Percentiles rank a stretch among this genome's conserved stretches.
phyloP scores from a whole-genome alignment of 805 yeast species.

The Candida ovalis region DNA sequence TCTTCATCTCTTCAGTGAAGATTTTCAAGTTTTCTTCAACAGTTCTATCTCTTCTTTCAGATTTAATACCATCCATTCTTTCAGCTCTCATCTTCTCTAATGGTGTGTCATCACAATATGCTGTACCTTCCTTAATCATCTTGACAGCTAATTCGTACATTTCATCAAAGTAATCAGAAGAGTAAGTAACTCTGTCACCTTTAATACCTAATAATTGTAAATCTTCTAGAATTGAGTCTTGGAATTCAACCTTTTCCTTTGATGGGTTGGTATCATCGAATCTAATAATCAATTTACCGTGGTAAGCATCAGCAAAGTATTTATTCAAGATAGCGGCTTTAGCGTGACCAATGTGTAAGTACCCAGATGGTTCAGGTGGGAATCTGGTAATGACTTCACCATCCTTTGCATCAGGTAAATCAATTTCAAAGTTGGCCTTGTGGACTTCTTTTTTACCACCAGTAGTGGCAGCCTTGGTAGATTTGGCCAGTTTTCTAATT shows the following conservation, averaged over 20 bases:
- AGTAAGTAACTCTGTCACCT: constrained; percentile 83
- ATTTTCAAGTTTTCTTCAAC: constrained; percentile 87
- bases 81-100: constrained; percentile 96
- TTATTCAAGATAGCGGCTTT: constrained; percentile 97
- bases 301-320: constrained; percentile 92
- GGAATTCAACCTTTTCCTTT: constrained; percentile 93
- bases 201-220: constrained; percentile 84
- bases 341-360: constrained; percentile 98
- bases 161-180: constrained; percentile 88
- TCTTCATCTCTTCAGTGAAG: constrained; percentile 88
- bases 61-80: constrained; percentile 95
- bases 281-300: constrained; percentile 94
- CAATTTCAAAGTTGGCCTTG: constrained; percentile 94
- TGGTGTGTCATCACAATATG: constrained; percentile 96
- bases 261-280: constrained; percentile 98
- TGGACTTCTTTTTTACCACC: constrained; percentile 80
- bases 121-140: constrained; percentile 92
- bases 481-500: constrained; percentile 63
- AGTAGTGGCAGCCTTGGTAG: constrained; percentile 20
- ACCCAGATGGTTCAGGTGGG: constrained; percentile 99
- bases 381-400: constrained; percentile 98
- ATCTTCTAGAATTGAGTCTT: constrained; percentile 92
- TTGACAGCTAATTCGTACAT: constrained; percentile 86
- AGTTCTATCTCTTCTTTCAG: constrained; percentile 86
- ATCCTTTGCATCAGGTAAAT: constrained; percentile 82